Evolutionary conservation across 768 basidiomycete genomes (phyloP), one percentile per base, ranked within the genome.

Genomic region (Lactarius akahatsu): DNA sequence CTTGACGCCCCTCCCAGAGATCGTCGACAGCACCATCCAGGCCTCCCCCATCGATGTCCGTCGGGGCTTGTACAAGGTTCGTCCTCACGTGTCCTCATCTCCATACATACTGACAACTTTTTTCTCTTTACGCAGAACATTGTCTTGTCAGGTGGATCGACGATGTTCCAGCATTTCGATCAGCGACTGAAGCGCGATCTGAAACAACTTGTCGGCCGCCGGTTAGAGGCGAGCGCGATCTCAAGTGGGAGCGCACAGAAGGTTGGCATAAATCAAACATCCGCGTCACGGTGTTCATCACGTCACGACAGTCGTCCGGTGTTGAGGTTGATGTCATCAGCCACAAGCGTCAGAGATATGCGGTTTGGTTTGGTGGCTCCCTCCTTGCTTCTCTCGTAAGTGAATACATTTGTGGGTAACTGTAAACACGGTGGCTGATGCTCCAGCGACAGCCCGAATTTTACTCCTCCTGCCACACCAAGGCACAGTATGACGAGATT

Each of bases 131-230:
- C 38, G 16, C 65, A 95, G 93, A 99, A 98, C 78, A 98, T 98
- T 63, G 97, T 99, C 8, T 79, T 98, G 1, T 95, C 92, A 0
- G 97, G 97, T 64, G 97, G 97, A 26, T 96, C 94, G 11, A 98
- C 97, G 58, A 98, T 98, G 96, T 98, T 98, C 83, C 93, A 96
- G 72, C 90, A 98, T 80, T 98, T 99, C 74, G 94, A 94, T n/a
- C 89, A 94, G 75, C 88, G 97, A 55, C 85, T 99, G 69, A 96
- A 98, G 80, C 87, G 96, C 52, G 96, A 99, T 74, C 78, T 99
- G 54, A 97, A 94, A 80, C 91, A 92, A 71, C 78, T 99, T 28
- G 96, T 98, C 32, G 96, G 98, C 76, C 89, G 88, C 67, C 82
- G 97, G 66, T 83, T 99, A 68, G 89, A 94, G 69, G 85, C 85